A percentile compares a stretch with the other conserved stretches of the same genome.
These are phyloP conservation scores for Epichloe baconii DNA, from an alignment of 2,329 filamentous ascomycete genomes.

Conservation along the genomic window DNA sequence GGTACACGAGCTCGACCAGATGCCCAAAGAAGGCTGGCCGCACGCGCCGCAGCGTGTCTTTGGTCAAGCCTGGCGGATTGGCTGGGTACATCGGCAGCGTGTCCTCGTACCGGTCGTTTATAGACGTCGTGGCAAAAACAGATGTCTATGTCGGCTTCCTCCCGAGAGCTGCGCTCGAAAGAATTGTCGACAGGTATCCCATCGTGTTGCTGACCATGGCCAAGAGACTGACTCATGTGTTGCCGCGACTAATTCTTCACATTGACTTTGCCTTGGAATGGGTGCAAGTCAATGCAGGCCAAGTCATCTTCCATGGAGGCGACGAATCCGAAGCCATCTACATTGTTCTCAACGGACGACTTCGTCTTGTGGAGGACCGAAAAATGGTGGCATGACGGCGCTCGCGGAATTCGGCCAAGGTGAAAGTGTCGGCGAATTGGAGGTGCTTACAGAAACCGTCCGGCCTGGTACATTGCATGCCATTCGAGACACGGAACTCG, in stretches of 20 bases:
- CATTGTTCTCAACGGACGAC: slow-evolving; percentile 85
- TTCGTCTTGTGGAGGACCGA: slow-evolving; percentile 72
- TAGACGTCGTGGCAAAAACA: slow-evolving; percentile 92
- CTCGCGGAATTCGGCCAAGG: slow-evolving; percentile 91
- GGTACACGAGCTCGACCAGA: neutral
- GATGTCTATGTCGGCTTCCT: slow-evolving; percentile 97
- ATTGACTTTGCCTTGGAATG: slow-evolving; percentile 98
- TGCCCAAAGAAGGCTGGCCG: slow-evolving; percentile 25
- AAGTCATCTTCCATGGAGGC: slow-evolving; percentile 84
- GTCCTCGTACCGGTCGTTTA: slow-evolving; percentile 90
- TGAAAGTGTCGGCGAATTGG: slow-evolving; percentile 92
- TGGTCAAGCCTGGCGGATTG: slow-evolving; percentile 88
- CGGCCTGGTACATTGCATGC: slow-evolving; percentile 88
- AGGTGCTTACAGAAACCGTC: slow-evolving; percentile 87
- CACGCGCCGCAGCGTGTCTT: slow-evolving; percentile 57
- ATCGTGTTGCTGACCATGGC: slow-evolving; percentile 91
- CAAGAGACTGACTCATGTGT: slow-evolving; percentile 77
- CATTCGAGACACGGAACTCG: slow-evolving; percentile 90
- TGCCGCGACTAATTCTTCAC: slow-evolving; percentile 82
- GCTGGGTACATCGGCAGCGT: slow-evolving; percentile 92
- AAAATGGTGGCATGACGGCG: slow-evolving; percentile 70
- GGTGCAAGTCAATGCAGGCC: slow-evolving; percentile 90
- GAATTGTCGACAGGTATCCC: slow-evolving; percentile 85
- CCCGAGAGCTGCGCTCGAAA: slow-evolving; percentile 70
- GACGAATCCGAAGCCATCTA: slow-evolving; percentile 98